Evolutionary conservation across 192 early-diverging fungal species (phyloP).

Genomic region (Funneliformis geosporum): DNA sequence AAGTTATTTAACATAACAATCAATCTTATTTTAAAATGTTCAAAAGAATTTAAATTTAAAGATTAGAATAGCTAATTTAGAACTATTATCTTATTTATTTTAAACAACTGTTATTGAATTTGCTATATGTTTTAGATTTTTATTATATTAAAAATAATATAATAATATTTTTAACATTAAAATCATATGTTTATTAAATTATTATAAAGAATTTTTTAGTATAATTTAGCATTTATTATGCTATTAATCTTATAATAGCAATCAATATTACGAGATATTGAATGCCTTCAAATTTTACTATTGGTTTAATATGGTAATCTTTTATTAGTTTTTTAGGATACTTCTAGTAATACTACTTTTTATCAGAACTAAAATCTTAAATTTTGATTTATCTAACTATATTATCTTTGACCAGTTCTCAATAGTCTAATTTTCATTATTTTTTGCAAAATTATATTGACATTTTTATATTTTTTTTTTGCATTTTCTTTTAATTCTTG

Average conservation of each 20-base stretch:
- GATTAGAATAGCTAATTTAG: too few species aligned
- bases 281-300: neutral
- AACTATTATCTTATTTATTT: too few species aligned
- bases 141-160: too few species aligned
- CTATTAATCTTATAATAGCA: neutral
- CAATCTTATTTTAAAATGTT: too few species aligned
- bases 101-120: too few species aligned
- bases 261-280: neutral
- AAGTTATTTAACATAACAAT: too few species aligned
- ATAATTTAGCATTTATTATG: neutral
- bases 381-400: neutral
- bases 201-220: neutral
- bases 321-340: neutral
- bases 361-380: neutral
- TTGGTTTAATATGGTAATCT: neutral
- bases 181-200: neutral
- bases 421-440: neutral
- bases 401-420: neutral
- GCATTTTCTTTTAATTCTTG: too few species aligned
- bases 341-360: neutral
- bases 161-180: neutral
- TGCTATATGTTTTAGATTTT: too few species aligned
- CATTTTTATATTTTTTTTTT: too few species aligned
- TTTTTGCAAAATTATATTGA: conserved; percentile 29
- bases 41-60: too few species aligned